Percentiles rank a stretch among this genome's conserved stretches.
Conservation (phyloP, 78 protist species). For the Pelomyxa schiedti region DNA sequence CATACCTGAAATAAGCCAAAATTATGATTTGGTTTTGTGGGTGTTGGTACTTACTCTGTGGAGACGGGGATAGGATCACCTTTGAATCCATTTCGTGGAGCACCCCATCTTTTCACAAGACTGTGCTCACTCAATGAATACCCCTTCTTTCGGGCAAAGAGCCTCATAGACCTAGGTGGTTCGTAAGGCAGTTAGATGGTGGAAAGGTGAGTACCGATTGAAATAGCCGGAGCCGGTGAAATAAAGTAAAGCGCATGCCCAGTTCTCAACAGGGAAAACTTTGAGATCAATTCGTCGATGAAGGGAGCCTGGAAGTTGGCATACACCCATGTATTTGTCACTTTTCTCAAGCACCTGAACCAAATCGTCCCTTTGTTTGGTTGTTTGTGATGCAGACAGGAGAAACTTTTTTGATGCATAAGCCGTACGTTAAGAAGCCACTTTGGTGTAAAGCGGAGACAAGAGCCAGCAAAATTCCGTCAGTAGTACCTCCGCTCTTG, state of each 20-base stretch:
- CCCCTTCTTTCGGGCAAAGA: slow-evolving; percentile 26
- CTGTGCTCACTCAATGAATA: slow-evolving; percentile 11
- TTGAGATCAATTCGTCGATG: slow-evolving; percentile 26
- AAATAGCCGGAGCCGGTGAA: slow-evolving; percentile 37
- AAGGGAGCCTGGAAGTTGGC: neutral
- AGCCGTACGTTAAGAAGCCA: slow-evolving; percentile 7
- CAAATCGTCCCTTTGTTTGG: too few species aligned
- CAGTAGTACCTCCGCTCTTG: slow-evolving; percentile 4
- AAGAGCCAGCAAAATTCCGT: neutral
- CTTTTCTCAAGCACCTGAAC: too few species aligned
- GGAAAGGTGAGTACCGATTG: slow-evolving; percentile 3
- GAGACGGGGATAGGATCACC: slow-evolving; percentile 25
- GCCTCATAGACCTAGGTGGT: slow-evolving; percentile 6
- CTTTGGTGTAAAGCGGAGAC: neutral
- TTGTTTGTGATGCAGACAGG: too few species aligned
- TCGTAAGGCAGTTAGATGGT: neutral
- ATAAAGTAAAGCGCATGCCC: slow-evolving; percentile 29
- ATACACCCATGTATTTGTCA: slow-evolving; percentile 34
- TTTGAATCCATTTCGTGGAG: neutral
- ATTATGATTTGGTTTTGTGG: too few species aligned
- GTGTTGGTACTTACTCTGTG: too few species aligned
- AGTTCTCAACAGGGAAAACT: slow-evolving; percentile 5
- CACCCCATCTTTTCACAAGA: slow-evolving; percentile 14
- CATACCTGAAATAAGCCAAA: too few species aligned
- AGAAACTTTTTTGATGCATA: too few species aligned